Evolutionary conservation across 2,329 filamentous ascomycete genomes (phyloP).

Genomic region (Fusarium tuaranense): DNA sequence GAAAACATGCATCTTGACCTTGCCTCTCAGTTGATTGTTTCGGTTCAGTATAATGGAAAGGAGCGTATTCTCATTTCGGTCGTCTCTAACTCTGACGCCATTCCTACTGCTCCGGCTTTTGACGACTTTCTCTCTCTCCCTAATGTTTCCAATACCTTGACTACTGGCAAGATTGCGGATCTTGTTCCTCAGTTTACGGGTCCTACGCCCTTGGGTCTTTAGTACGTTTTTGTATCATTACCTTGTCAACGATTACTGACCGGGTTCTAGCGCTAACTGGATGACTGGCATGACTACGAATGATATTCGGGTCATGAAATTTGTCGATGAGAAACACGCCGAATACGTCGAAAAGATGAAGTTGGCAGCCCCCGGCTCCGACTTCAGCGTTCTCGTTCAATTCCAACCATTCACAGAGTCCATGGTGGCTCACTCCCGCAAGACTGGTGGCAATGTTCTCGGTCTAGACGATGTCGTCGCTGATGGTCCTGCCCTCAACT

Average conservation of each 20-base stretch:
- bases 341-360: constrained; percentile 46
- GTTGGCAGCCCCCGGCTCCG: constrained; percentile 38
- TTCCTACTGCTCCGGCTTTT: constrained; percentile 40
- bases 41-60: constrained; percentile 35
- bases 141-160: constrained; percentile 38
- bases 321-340: constrained; percentile 45
- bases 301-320: constrained; percentile 46
- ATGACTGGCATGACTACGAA: constrained; percentile 46
- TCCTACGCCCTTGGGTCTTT: constrained; percentile 47
- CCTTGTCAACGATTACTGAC: neutral
- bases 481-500: constrained; percentile 51
- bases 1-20: constrained; percentile 42
- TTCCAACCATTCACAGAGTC: constrained; percentile 49
- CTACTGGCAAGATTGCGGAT: constrained; percentile 40
- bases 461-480: constrained; percentile 49
- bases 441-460: constrained; percentile 48
- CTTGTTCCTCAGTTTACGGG: constrained; percentile 49
- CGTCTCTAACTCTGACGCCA: constrained; percentile 44
- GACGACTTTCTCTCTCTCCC: constrained; percentile 33
- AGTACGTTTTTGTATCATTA: constrained; percentile 4
- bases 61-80: constrained; percentile 35
- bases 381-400: constrained; percentile 44
- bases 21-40: constrained; percentile 46
- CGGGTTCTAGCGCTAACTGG: constrained; percentile 44
- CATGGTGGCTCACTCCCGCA: constrained; percentile 39